phyloP scores from a whole-genome alignment of 345 rosid species.

The Syzygium aqueum region DNA sequence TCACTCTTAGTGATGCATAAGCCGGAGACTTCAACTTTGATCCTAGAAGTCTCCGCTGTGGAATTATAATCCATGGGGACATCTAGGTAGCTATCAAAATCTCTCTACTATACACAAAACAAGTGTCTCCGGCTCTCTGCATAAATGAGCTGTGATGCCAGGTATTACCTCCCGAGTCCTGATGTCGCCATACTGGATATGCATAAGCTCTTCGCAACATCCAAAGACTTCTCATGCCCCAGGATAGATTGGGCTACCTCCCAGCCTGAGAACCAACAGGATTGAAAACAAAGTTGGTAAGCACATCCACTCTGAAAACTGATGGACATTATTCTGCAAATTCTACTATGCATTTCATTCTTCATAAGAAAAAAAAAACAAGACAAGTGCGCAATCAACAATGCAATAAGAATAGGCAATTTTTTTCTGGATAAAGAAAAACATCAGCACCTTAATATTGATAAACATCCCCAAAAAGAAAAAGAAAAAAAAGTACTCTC shows the following conservation, averaged over 20 bases:
- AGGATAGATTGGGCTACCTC: neutral
- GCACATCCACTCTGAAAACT: neutral
- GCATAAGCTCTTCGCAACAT: neutral
- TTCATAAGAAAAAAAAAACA: neutral
- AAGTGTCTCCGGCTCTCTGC: neutral
- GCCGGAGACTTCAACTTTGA: neutral
- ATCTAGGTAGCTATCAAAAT: neutral
- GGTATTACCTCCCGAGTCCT: neutral
- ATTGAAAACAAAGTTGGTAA: neutral
- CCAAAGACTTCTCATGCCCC: neutral
- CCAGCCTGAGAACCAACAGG: neutral
- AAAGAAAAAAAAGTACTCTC: neutral
- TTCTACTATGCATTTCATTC: neutral
- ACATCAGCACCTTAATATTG: neutral
- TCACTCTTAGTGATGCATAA: neutral
- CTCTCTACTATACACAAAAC: neutral
- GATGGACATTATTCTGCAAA: neutral
- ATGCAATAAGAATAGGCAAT: neutral
- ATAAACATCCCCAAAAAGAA: neutral
- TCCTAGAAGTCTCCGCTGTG: neutral
- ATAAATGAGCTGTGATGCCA: neutral
- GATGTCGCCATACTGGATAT: neutral
- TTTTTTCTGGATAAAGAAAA: neutral
- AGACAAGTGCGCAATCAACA: neutral
- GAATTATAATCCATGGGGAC: neutral